A percentile compares a stretch with the other conserved stretches of the same genome.
Evolutionary conservation across 257 asterid species (phyloP).

Genomic region (Nyctanthes arbortristis): DNA sequence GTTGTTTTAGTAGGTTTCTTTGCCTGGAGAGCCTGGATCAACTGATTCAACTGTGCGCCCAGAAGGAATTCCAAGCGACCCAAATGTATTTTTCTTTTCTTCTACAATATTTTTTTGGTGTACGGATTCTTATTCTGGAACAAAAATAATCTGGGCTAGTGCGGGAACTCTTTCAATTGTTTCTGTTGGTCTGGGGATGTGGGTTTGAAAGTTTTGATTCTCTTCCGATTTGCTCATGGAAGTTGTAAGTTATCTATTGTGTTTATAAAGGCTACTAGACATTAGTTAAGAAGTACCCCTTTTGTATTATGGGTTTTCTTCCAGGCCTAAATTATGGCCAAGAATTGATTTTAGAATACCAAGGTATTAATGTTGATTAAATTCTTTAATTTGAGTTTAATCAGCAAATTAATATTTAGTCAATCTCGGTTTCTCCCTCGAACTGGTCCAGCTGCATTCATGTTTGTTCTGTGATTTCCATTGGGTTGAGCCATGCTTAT

Average conservation of each 20-base stretch:
- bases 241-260: neutral
- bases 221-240: neutral
- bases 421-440: too few relatives aligned
- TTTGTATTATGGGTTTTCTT: neutral
- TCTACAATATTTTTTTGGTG: neutral
- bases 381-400: too few relatives aligned
- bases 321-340: too few relatives aligned
- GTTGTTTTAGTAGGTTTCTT: neutral
- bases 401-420: too few relatives aligned
- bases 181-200: too few relatives aligned
- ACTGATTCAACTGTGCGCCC: constrained; percentile 39
- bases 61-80: constrained; percentile 53
- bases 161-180: too few relatives aligned
- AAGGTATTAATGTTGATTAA: too few relatives aligned
- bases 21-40: constrained; percentile 39
- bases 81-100: constrained; percentile 35
- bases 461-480: too few relatives aligned
- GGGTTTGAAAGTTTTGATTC: neutral
- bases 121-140: neutral
- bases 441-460: too few relatives aligned
- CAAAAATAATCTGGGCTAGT: neutral
- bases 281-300: neutral
- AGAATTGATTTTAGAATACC: too few relatives aligned
- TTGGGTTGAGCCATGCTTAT: too few relatives aligned
- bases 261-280: neutral